Evolutionary conservation across 2,329 filamentous ascomycete species (phyloP).

Genomic region (Penicillium sp.): DNA sequence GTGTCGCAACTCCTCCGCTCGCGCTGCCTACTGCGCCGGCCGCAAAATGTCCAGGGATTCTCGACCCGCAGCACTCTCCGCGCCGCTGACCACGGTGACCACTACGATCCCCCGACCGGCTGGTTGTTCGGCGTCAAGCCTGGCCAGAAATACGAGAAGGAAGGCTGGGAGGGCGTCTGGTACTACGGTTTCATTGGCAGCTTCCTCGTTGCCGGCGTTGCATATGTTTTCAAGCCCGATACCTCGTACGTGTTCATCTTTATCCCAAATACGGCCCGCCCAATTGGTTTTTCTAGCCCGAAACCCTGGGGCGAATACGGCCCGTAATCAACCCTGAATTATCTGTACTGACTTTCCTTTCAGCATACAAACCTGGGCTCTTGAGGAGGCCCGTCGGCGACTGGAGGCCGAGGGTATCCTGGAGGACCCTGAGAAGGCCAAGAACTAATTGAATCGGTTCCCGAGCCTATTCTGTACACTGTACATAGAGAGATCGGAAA

Average conservation of each 20-base stretch:
- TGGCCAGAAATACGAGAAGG: constrained; percentile 91
- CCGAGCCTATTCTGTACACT: constrained; percentile 39
- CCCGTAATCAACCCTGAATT: background rate
- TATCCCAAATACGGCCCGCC: background rate
- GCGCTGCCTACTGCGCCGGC: constrained; percentile 42
- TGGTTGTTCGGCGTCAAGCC: constrained; percentile 96
- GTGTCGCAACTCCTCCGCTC: constrained; percentile 45
- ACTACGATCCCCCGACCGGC: constrained; percentile 87
- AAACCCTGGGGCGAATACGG: background rate
- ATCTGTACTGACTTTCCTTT: constrained; percentile 24
- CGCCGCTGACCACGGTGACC: constrained; percentile 65
- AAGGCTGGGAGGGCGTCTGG: constrained; percentile 92
- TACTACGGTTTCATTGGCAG: constrained; percentile 84
- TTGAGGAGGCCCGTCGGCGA: constrained; percentile 93
- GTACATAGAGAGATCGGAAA: constrained; percentile 48
- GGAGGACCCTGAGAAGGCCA: constrained; percentile 69
- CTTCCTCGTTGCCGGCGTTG: constrained; percentile 72
- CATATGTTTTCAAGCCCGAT: constrained; percentile 96
- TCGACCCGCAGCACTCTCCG: constrained; percentile 45
- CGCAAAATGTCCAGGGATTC: constrained; percentile 44
- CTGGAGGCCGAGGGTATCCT: constrained; percentile 95
- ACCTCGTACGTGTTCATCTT: constrained; percentile 76
- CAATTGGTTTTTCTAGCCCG: background rate
- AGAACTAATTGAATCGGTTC: constrained; percentile 47
- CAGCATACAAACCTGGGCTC: constrained; percentile 98